Evolutionary conservation across 805 yeast species (phyloP), one percentile per base, ranked within the genome.

Genomic region (Clavispora phyllophila): DNA sequence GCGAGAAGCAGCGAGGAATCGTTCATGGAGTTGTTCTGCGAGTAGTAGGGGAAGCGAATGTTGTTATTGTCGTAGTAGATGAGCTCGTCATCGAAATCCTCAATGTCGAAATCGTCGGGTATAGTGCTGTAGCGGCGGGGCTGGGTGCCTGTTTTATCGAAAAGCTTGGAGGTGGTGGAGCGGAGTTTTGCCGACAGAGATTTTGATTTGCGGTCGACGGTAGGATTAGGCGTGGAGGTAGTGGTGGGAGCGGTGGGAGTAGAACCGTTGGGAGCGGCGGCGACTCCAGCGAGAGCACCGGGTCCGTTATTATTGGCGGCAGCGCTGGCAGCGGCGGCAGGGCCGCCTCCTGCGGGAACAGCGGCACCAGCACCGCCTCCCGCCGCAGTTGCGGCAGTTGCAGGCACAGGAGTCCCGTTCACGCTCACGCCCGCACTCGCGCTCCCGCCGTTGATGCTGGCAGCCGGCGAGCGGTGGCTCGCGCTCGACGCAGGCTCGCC

Each of bases 61-160:
- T 62, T 62, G 43, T 50, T 50, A 47, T 68, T 68, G 46, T 70
- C 75, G 48, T 70, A 70, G 49, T 70, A 70, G 25, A 70, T 70
- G 42, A 70, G 53, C 39, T 78, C 82, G 47, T 75, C 82, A 47
- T 75, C 82, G 45, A 71, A 70, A 41, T 70, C 78, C 43, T 77
- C 83, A 34, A 71, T 70, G 48, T 73, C 79, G 15, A 69, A 72
- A 56, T 80, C 81, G 54, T 80, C 84, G 0, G 84, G 84, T 2
- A 80, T 76, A 17, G 84, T 86, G 17, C 89, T 81, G 54, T 84
- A 84, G 26, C 89, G 66, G 54, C 90, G 70, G 5, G 87, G 79
- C 37, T 81, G 84, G 0, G 83, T 78, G 1, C 87, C 89, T 51
- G 79, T 82, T 10, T 79, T 75, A 53, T 84, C 91, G 60, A 85